Conservation (phyloP, 1,284 basidiomycete species). For the Papiliotrema terrestris region DNA sequence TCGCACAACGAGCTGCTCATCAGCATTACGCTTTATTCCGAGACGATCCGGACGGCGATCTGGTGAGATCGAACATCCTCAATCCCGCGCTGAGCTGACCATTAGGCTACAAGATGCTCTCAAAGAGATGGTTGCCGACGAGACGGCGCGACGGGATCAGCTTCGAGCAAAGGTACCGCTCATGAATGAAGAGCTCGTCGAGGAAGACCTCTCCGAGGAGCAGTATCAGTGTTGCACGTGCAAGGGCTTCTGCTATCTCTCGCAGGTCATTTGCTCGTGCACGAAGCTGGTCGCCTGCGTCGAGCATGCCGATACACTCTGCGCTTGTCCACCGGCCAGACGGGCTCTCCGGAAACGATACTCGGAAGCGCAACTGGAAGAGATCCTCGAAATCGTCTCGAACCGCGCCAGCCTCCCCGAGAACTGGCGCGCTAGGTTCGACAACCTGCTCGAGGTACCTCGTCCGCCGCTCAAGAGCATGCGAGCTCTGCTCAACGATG, state of each 20-base stretch:
- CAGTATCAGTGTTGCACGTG: constrained; percentile 93
- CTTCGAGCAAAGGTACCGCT: constrained; percentile 53
- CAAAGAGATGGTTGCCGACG: constrained; percentile 83
- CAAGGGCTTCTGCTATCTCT: constrained; percentile 93
- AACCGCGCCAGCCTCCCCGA: constrained; percentile 70
- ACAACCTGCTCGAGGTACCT: constrained; percentile 64
- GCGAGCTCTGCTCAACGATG: constrained; percentile 74
- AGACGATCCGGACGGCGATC: constrained; percentile 85
- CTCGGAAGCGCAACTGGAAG: constrained; percentile 71
- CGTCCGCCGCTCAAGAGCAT: constrained; percentile 72
- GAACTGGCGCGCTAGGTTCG: constrained; percentile 70
- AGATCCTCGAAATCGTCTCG: constrained; percentile 62
- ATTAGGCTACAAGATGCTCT: constrained; percentile 76
- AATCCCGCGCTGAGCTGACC: neutral
- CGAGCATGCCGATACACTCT: constrained; percentile 75
- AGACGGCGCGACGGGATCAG: constrained; percentile 64
- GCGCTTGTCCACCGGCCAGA: constrained; percentile 61
- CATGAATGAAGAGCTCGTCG: constrained; percentile 67
- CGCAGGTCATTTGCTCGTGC: constrained; percentile 80
- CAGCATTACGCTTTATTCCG: constrained; percentile 89
- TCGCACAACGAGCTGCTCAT: constrained; percentile 96
- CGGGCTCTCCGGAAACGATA: constrained; percentile 73
- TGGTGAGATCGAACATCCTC: constrained; percentile 60
- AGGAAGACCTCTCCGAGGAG: constrained; percentile 79
- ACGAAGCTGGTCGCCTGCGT: constrained; percentile 75